Percentiles rank a stretch among this genome's conserved stretches.
Conservation (phyloP, 1,284 basidiomycete genomes). For the Cryptococcus hybrid region DNA sequence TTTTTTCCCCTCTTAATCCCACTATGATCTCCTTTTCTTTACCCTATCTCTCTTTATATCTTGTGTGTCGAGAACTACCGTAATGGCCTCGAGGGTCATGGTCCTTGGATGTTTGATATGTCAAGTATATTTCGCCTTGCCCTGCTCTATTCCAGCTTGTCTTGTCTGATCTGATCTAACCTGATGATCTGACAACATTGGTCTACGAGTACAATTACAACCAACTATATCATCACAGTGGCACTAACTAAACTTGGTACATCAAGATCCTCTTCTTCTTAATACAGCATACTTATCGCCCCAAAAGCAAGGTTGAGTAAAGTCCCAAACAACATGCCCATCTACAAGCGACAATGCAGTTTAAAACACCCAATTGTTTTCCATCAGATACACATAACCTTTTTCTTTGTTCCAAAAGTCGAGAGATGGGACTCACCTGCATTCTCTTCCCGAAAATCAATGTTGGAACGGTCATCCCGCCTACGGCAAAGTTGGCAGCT, state of each 20-base stretch:
- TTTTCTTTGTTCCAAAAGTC: background rate
- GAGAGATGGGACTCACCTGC: conserved; percentile 30
- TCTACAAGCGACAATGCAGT: conserved; percentile 19
- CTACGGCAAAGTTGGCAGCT: conserved; percentile 24
- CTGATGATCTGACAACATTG: too few relatives aligned
- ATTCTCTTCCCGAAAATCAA: conserved; percentile 43
- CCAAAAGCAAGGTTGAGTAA: conserved; percentile 42
- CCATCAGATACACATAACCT: background rate
- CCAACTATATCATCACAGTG: too few relatives aligned
- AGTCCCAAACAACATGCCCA: conserved; percentile 44
- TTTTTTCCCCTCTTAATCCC: background rate
- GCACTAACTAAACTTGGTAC: too few relatives aligned
- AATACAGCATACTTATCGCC: conserved; percentile 35
- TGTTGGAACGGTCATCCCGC: conserved; percentile 27
- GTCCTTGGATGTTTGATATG: background rate
- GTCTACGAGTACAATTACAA: too few relatives aligned
- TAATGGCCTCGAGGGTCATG: background rate
- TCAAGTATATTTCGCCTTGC: too few relatives aligned
- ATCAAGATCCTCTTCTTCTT: background rate
- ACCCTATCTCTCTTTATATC: background rate
- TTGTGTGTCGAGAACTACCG: background rate
- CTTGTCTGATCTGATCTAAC: too few relatives aligned
- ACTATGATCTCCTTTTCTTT: background rate
- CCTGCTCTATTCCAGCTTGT: too few relatives aligned
- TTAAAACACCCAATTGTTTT: background rate